Conservation (phyloP, 352 stramenopile genomes). For the Globisporangium recalcitrans region DNA sequence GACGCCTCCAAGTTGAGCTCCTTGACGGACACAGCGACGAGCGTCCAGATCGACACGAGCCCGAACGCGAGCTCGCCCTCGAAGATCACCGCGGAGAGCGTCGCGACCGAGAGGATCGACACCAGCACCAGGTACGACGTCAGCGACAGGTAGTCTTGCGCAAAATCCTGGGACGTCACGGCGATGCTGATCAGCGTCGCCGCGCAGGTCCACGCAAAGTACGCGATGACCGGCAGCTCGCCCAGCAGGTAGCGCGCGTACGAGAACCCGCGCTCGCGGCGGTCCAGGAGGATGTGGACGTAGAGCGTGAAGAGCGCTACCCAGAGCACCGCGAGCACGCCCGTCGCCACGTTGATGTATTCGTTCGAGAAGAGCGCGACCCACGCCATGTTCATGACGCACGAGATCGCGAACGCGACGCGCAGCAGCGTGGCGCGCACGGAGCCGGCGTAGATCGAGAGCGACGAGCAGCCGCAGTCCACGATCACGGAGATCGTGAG, state of each 20-base stretch:
- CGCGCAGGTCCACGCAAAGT: slow-evolving; percentile 72
- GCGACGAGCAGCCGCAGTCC: slow-evolving; percentile 60
- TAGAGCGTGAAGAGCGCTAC: slow-evolving; percentile 55
- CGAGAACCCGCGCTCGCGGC: slow-evolving; percentile 36
- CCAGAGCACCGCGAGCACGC: slow-evolving; percentile 55
- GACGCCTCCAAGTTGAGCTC: slow-evolving; percentile 36
- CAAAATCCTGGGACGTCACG: slow-evolving; percentile 49
- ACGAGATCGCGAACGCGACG: slow-evolving; percentile 54
- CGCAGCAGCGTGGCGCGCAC: slow-evolving; percentile 46
- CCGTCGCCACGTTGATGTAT: slow-evolving; percentile 53
- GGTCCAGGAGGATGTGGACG: slow-evolving; percentile 38
- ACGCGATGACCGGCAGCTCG: slow-evolving; percentile 57
- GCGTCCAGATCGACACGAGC: slow-evolving; percentile 57
- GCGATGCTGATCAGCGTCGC: slow-evolving; percentile 68
- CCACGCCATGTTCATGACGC: slow-evolving; percentile 69
- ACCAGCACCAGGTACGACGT: slow-evolving; percentile 53
- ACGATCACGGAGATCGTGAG: slow-evolving; percentile 55
- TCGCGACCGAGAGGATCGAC: slow-evolving; percentile 47
- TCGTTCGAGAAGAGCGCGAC: slow-evolving; percentile 65
- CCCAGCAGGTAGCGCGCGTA: slow-evolving; percentile 47
- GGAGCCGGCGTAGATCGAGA: slow-evolving; percentile 50
- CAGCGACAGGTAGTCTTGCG: slow-evolving; percentile 42
- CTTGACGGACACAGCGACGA: slow-evolving; percentile 51
- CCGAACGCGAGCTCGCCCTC: slow-evolving; percentile 54
- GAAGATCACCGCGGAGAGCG: slow-evolving; percentile 54